Conservation (phyloP, 495 filamentous ascomycete species). For the Margaritispora aquatica region DNA sequence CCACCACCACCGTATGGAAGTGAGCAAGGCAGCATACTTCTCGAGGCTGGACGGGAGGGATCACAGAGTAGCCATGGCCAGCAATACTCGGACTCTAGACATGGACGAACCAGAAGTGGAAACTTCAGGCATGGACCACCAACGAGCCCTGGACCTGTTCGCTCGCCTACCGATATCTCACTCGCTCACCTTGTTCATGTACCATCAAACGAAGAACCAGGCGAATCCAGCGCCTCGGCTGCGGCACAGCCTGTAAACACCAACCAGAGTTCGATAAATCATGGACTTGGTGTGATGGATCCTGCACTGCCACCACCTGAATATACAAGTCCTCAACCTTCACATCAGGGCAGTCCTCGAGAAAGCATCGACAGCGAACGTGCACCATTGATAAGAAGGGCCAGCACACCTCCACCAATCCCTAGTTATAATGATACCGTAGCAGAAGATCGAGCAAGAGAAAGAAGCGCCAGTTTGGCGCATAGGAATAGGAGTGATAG, state of each 20-base stretch:
- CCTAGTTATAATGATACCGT: conserved; percentile 66
- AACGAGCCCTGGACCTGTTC: conserved; percentile 80
- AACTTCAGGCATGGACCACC: conserved; percentile 61
- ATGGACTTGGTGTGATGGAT: conserved; percentile 26
- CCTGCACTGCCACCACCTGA: conserved; percentile 54
- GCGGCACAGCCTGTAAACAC: not conserved
- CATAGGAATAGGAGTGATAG: conserved; percentile 18
- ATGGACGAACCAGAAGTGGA: conserved; percentile 50
- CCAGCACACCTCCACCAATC: conserved; percentile 42
- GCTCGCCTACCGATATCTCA: conserved; percentile 95
- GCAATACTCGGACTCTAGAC: conserved; percentile 41
- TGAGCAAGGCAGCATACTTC: conserved; percentile 89
- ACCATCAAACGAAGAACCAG: conserved; percentile 64
- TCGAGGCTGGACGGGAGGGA: conserved; percentile 74
- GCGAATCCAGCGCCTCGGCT: conserved; percentile 59
- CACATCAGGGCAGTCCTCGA: conserved; percentile 42
- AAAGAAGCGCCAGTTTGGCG: conserved; percentile 13
- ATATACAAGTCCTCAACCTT: conserved; percentile 63
- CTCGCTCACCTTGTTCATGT: conserved; percentile 70
- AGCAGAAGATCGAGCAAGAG: conserved; percentile 26
- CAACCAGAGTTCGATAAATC: not conserved
- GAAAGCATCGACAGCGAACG: conserved; percentile 34
- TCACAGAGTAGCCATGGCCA: conserved; percentile 49
- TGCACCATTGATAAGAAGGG: conserved; percentile 31
- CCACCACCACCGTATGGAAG: conserved; percentile 95